Percentiles rank a stretch among this genome's conserved stretches.
phyloP scores from a whole-genome alignment of 257 asterid species.

The Cordia subcordata region DNA sequence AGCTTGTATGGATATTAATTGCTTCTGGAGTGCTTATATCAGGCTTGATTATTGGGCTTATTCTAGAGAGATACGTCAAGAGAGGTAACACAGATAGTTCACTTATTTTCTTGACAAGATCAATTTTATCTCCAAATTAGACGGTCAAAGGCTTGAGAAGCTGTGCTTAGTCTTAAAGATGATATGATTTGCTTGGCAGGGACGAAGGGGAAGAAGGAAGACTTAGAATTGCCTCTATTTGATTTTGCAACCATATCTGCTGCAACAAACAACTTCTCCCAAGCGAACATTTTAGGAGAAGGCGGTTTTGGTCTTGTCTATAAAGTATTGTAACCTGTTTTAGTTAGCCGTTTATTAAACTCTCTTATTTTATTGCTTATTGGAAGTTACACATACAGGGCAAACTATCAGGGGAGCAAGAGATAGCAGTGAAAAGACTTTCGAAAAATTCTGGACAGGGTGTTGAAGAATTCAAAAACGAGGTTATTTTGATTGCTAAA shows the following conservation, averaged over 20 bases:
- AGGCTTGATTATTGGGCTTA: background rate
- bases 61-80: background rate
- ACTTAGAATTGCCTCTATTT: conserved; percentile 31
- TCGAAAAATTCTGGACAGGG: conserved; percentile 45
- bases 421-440: conserved; percentile 39
- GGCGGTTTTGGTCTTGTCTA: conserved; percentile 53
- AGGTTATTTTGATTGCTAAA: conserved; percentile 35
- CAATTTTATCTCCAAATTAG: too few relatives aligned
- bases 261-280: conserved; percentile 39
- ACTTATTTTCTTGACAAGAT: background rate
- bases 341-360: background rate
- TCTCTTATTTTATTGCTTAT: background rate
- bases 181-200: conserved; percentile 1
- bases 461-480: conserved; percentile 35
- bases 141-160: too few relatives aligned
- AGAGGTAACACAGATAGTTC: background rate
- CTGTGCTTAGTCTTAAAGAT: too few relatives aligned
- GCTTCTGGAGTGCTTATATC: background rate
- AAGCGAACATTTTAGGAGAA: conserved; percentile 35
- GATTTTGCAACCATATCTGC: conserved; percentile 27
- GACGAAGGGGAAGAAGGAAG: conserved; percentile 26
- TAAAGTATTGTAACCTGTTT: conserved; percentile 27
- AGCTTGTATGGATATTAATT: background rate
- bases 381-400: conserved; percentile 28
- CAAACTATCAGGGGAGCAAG: conserved; percentile 20